Conservation (phyloP, 2,329 filamentous ascomycete genomes). For the Pestalotiopsis sp. region DNA sequence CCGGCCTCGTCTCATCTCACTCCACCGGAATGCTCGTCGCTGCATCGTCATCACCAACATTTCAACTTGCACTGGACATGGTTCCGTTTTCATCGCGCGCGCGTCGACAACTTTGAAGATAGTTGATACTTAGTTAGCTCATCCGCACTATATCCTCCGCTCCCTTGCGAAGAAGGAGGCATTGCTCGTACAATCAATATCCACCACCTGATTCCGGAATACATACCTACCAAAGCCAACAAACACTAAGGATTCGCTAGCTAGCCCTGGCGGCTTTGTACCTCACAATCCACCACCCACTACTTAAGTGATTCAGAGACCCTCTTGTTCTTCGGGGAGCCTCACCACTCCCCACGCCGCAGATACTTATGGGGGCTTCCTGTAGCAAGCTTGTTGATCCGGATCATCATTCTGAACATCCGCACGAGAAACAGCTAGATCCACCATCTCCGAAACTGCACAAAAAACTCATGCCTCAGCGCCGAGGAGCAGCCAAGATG, state of each 20-base stretch:
- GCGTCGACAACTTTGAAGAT: background rate
- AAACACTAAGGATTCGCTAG: background rate
- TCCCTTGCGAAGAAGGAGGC: background rate
- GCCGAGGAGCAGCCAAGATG: conserved; percentile 17
- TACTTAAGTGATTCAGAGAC: background rate
- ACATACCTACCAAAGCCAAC: background rate
- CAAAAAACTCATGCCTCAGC: conserved; percentile 12
- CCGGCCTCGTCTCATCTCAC: background rate
- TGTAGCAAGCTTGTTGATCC: conserved; percentile 24
- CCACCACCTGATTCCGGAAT: background rate
- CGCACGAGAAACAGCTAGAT: conserved; percentile 21
- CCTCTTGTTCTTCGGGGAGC: background rate
- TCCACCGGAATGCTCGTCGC: background rate
- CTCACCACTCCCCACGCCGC: background rate
- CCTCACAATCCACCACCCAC: background rate
- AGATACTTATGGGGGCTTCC: conserved; percentile 26
- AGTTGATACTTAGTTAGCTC: background rate
- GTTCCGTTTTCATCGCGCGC: background rate
- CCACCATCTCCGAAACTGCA: conserved; percentile 13
- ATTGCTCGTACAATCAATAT: background rate
- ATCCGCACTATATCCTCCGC: background rate
- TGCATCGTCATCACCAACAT: background rate
- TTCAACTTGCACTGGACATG: background rate
- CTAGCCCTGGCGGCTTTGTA: background rate
- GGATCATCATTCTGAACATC: conserved; percentile 21